Conservation (phyloP, 495 filamentous ascomycete species). For the Lasiosphaeriaceae sp. region DNA sequence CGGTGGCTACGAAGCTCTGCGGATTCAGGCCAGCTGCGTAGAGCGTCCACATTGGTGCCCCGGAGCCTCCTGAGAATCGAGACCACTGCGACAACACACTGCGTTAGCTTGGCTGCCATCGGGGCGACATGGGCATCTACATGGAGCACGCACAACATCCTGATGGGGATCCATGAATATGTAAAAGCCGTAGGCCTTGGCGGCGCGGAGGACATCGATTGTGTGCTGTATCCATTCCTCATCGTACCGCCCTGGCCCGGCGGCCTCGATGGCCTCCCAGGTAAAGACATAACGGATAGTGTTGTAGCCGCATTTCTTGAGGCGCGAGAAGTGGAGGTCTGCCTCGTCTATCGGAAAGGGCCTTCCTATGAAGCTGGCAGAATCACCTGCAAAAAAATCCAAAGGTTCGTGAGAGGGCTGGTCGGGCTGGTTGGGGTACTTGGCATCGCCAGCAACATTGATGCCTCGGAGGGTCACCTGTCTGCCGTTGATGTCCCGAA, state of each 20-base stretch:
- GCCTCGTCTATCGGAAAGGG: constrained; percentile 83
- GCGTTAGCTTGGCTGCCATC: background rate
- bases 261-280: constrained; percentile 97
- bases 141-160: constrained; percentile 66
- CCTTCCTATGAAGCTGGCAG: constrained; percentile 81
- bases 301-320: constrained; percentile 90
- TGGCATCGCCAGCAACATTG: constrained; percentile 62
- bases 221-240: constrained; percentile 92
- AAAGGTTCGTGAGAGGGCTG: constrained; percentile 74
- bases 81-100: constrained; percentile 71
- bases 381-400: constrained; percentile 88
- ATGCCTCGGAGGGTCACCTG: constrained; percentile 59
- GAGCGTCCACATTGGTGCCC: constrained; percentile 95
- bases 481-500: constrained; percentile 59
- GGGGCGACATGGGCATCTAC: background rate
- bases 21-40: constrained; percentile 93
- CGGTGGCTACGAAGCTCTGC: constrained; percentile 73
- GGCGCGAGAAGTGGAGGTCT: constrained; percentile 77
- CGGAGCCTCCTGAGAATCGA: constrained; percentile 86
- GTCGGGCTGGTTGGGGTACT: constrained; percentile 69
- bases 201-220: constrained; percentile 74
- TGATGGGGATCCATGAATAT: constrained; percentile 98
- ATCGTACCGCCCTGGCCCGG: constrained; percentile 90
- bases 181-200: constrained; percentile 88
- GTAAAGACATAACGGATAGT: constrained; percentile 95